These are phyloP conservation scores for Neofusicoccum parvum DNA, from an alignment of 2,329 filamentous ascomycete species.

Conservation along the genomic window DNA sequence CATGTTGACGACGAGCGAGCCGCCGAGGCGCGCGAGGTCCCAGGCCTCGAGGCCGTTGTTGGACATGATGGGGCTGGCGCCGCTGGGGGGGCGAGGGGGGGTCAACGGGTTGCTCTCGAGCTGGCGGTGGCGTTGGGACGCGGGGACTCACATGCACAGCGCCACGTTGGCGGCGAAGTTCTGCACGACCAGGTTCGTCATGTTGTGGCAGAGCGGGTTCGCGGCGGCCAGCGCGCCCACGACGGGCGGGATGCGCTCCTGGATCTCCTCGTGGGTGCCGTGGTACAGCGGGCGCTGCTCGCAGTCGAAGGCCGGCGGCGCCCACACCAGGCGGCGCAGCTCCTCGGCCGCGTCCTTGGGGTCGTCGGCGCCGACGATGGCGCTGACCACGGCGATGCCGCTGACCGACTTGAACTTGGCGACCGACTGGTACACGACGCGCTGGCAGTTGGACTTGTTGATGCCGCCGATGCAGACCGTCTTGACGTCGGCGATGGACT, in stretches of 20 bases:
- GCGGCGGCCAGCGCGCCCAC: slow-evolving; percentile 63
- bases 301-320: slow-evolving; percentile 27
- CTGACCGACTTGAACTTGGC: slow-evolving; percentile 63
- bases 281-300: slow-evolving; percentile 4
- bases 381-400: slow-evolving; percentile 86
- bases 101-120: no score
- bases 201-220: slow-evolving; percentile 86
- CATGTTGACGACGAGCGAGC: slow-evolving; percentile 90
- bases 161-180: slow-evolving; percentile 94
- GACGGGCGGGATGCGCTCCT: slow-evolving; percentile 39
- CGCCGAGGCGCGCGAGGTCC: slow-evolving; percentile 77
- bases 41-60: slow-evolving; percentile 79
- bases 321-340: slow-evolving; percentile 60
- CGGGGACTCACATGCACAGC: slow-evolving; percentile 61
- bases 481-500: slow-evolving; percentile 28
- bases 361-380: slow-evolving; percentile 74
- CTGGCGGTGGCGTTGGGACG: no score
- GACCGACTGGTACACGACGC: slow-evolving; percentile 71
- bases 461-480: slow-evolving; percentile 89
- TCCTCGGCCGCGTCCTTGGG: slow-evolving; percentile 64
- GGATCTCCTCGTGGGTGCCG: slow-evolving; percentile 23
- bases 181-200: slow-evolving; percentile 95
- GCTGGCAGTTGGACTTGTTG: slow-evolving; percentile 73
- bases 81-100: slow-evolving; percentile 41
- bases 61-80: slow-evolving; percentile 88